phyloP scores from a whole-genome alignment of 129 eudicot species.

The Centrapalus pauciflorus region DNA sequence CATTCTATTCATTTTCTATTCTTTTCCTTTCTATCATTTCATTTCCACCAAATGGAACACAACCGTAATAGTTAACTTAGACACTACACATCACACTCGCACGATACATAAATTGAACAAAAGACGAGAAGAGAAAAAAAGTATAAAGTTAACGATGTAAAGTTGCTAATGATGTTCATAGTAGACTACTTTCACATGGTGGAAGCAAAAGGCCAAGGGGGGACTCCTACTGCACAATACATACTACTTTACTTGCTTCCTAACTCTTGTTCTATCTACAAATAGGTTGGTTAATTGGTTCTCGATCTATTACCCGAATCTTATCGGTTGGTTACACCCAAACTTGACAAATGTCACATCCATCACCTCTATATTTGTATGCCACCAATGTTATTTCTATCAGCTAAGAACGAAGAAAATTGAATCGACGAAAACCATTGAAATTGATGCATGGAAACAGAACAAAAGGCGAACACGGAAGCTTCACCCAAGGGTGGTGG shows the following conservation, averaged over 20 bases:
- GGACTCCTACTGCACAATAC: no score
- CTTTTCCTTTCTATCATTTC: no score
- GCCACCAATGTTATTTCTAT: slow-evolving; percentile 11
- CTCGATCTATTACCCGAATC: not conserved
- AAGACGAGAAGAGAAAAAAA: slow-evolving; percentile 14
- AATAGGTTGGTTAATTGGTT: not conserved
- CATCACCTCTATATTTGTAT: slow-evolving; percentile 8
- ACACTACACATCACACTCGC: no score
- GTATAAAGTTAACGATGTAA: not conserved
- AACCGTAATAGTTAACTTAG: no score
- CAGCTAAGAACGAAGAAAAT: no score
- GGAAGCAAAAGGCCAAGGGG: slow-evolving; percentile 2
- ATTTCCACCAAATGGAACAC: no score
- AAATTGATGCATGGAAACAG: slow-evolving; percentile 18
- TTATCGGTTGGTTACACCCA: not conserved
- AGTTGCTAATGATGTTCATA: slow-evolving; percentile 12
- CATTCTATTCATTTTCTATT: no score
- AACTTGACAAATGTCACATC: slow-evolving; percentile 16
- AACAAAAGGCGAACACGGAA: slow-evolving; percentile 7
- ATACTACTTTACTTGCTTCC: no score
- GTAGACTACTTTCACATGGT: not conserved
- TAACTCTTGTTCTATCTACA: slow-evolving; percentile 6
- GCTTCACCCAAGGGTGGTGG: no score
- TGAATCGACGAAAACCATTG: not conserved
- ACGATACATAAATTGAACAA: not conserved